Evolutionary conservation across 257 asterid species (phyloP).

Genomic region (Handroanthus guayacan): DNA sequence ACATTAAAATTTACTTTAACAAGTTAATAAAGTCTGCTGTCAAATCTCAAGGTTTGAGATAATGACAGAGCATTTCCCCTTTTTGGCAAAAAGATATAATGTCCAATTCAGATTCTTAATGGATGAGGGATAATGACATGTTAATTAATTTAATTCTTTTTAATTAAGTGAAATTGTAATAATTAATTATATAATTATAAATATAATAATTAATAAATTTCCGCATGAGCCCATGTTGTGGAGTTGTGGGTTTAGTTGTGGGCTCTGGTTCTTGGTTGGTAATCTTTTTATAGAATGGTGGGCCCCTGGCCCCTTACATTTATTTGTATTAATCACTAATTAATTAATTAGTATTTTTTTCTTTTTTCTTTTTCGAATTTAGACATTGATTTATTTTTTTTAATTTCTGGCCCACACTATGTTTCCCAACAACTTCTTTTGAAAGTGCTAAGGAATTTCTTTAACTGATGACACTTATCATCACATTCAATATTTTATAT

Average conservation of each 20-base stretch:
- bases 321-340: neutral
- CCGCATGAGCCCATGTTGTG: neutral
- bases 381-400: neutral
- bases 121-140: neutral
- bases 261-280: neutral
- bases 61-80: neutral
- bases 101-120: neutral
- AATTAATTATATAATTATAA: neutral
- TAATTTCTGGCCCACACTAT: slow-evolving; percentile 13
- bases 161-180: neutral
- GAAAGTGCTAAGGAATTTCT: neutral
- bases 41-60: neutral
- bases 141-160: no score
- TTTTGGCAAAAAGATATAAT: neutral
- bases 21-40: neutral
- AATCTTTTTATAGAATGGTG: neutral
- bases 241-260: slow-evolving; percentile 5
- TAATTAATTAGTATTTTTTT: no score
- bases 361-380: no score
- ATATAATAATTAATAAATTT: no score
- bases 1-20: neutral
- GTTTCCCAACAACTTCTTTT: neutral
- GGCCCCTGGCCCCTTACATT: neutral
- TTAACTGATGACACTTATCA: neutral
- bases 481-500: neutral